Evolutionary conservation across 805 yeast species (phyloP).

Genomic region (Sungouiozyma intestinalis): DNA sequence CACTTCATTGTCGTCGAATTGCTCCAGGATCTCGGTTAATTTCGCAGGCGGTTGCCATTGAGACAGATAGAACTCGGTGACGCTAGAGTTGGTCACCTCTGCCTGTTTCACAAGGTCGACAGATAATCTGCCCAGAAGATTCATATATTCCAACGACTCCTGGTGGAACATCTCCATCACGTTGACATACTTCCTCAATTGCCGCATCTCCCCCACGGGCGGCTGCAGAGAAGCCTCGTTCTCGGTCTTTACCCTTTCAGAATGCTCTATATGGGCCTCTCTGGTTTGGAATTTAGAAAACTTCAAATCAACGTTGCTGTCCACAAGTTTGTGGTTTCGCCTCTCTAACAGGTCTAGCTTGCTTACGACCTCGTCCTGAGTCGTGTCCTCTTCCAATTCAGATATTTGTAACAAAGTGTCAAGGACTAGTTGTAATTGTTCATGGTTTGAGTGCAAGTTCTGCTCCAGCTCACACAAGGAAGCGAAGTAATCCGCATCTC

Average conservation of each 20-base stretch:
- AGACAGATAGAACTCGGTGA: slow-evolving; percentile 12
- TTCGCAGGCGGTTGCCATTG: slow-evolving; percentile 18
- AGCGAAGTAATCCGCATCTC: slow-evolving; percentile 14
- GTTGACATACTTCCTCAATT: slow-evolving; percentile 14
- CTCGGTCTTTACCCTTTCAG: slow-evolving; percentile 1
- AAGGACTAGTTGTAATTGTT: slow-evolving; percentile 9
- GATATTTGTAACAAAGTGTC: slow-evolving; percentile 6
- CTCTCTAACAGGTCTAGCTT: slow-evolving; percentile 9
- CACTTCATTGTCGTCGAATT: slow-evolving; percentile 8
- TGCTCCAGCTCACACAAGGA: slow-evolving; percentile 20
- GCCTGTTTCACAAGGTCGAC: slow-evolving; percentile 21
- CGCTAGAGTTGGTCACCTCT: slow-evolving; percentile 14
- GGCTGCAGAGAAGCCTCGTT: slow-evolving; percentile 4
- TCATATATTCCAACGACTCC: slow-evolving; percentile 17
- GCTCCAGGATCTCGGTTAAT: slow-evolving; percentile 14
- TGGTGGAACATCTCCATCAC: slow-evolving; percentile 10
- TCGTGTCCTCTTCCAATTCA: slow-evolving; percentile 7
- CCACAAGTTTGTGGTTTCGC: slow-evolving; percentile 8
- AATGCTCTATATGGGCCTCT: slow-evolving; percentile 9
- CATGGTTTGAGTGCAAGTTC: slow-evolving; percentile 14
- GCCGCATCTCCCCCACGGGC: no score
- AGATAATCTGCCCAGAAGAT: slow-evolving; percentile 19
- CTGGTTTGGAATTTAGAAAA: slow-evolving; percentile 15
- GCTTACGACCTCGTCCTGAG: slow-evolving; percentile 10
- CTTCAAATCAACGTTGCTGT: slow-evolving; percentile 12